These are phyloP conservation scores for Hymenoscyphus fructigenus DNA, from an alignment of 2,329 filamentous ascomycete genomes.

Conservation along the genomic window DNA sequence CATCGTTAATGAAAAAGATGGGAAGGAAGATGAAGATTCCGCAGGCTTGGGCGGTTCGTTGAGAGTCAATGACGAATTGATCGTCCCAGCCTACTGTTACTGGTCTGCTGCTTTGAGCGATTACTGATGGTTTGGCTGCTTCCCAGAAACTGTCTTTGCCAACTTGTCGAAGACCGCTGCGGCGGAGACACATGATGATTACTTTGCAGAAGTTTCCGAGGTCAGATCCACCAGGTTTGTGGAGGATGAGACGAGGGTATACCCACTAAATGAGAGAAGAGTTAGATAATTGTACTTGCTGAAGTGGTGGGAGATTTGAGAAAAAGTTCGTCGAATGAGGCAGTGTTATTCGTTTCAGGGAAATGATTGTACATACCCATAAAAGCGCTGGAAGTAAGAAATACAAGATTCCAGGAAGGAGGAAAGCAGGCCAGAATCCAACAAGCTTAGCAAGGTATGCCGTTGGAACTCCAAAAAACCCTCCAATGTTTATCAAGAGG, in stretches of 20 bases:
- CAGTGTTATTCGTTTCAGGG: not conserved
- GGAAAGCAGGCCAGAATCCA: conserved; percentile 51
- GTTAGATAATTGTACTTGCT: not conserved
- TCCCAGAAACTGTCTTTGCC: conserved; percentile 63
- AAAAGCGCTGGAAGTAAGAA: conserved; percentile 55
- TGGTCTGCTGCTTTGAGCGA: conserved; percentile 55
- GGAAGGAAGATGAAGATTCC: conserved; percentile 61
- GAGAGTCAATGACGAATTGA: conserved; percentile 75
- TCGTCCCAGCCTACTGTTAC: conserved; percentile 78
- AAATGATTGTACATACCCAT: conserved; percentile 23
- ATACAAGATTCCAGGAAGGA: conserved; percentile 58
- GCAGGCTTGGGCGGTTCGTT: conserved; percentile 67
- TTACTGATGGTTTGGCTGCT: conserved; percentile 62
- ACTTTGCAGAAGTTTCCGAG: conserved; percentile 4
- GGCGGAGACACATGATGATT: conserved; percentile 36
- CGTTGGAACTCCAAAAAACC: conserved; percentile 46
- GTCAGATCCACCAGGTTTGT: conserved; percentile 34
- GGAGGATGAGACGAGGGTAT: conserved; percentile 43
- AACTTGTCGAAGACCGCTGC: conserved; percentile 65
- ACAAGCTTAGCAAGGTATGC: conserved; percentile 45
- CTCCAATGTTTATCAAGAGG: conserved; percentile 67
- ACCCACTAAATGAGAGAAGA: conserved; percentile 28
- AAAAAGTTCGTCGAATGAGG: not conserved
- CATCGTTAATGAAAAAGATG: conserved; percentile 41
- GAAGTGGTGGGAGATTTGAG: not conserved